Evolutionary conservation across 2,329 filamentous ascomycete genomes (phyloP).

Genomic region (Trichoderma brevicompactum): DNA sequence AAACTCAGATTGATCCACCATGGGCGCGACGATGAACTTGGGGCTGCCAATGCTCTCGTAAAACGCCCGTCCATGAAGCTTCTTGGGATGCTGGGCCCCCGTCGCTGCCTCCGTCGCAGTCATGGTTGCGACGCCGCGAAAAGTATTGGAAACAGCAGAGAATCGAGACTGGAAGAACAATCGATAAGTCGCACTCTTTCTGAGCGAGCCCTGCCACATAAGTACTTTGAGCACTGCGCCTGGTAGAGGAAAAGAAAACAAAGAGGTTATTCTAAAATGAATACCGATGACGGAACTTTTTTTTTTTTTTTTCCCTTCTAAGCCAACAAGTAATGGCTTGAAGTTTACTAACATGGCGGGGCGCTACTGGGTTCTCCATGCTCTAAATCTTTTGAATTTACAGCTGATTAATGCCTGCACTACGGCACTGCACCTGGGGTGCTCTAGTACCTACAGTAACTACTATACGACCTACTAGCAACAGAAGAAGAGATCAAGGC

Average conservation of each 20-base stretch:
- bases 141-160: constrained; percentile 9
- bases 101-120: constrained; percentile 33
- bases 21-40: constrained; percentile 88
- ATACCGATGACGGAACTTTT: neutral
- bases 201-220: constrained; percentile 19
- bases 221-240: constrained; percentile 2
- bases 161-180: constrained; percentile 6
- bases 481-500: too few species aligned
- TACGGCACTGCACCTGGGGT: too few species aligned
- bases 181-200: constrained; percentile 9
- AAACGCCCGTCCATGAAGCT: constrained; percentile 83
- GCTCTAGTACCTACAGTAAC: too few species aligned
- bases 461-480: too few species aligned
- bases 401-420: too few species aligned
- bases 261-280: neutral
- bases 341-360: constrained; percentile 7
- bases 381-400: neutral
- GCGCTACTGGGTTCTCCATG: neutral
- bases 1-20: constrained; percentile 99
- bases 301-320: neutral
- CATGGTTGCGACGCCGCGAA: constrained; percentile 42
- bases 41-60: constrained; percentile 95
- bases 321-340: neutral
- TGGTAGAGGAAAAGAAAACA: neutral
- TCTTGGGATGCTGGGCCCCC: constrained; percentile 45